Evolutionary conservation across 2,329 filamentous ascomycete genomes (phyloP).

Genomic region (Trichoderma oligosporum): DNA sequence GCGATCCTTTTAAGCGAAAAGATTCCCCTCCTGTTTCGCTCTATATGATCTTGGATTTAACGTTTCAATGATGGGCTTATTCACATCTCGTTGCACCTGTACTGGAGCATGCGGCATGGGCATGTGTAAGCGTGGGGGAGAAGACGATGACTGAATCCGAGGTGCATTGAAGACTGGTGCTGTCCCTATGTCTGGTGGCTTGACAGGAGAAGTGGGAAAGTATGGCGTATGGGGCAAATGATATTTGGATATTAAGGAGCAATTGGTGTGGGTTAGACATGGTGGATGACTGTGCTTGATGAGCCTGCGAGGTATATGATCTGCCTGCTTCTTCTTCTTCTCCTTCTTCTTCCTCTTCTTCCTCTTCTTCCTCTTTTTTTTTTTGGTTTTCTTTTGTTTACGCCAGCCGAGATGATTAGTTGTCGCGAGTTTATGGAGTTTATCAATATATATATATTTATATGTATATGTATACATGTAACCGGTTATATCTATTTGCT

Average conservation of each 20-base stretch:
- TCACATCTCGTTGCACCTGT: conserved; percentile 18
- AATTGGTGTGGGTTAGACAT: conserved; percentile 22
- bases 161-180: neutral
- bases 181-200: neutral
- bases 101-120: conserved; percentile 28
- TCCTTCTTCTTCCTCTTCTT: neutral
- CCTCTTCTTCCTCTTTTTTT: neutral
- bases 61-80: conserved; percentile 1
- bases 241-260: conserved; percentile 22
- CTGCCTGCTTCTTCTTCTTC: neutral
- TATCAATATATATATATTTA: too few species aligned
- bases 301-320: conserved; percentile 1
- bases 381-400: neutral
- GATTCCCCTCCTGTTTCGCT: conserved; percentile 17
- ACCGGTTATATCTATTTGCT: neutral
- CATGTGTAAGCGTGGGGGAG: conserved; percentile 25
- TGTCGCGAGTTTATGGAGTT: conserved; percentile 15
- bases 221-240: conserved; percentile 21
- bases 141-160: conserved; percentile 20
- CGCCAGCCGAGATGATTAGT: conserved; percentile 20
- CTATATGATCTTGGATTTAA: neutral
- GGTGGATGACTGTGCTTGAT: conserved; percentile 7
- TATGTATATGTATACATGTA: neutral
- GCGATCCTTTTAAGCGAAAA: conserved; percentile 9
- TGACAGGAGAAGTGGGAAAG: neutral